A percentile compares a stretch with the other conserved stretches of the same genome.
These are phyloP conservation scores for Talaromyces sp. DNA, from an alignment of 2,329 filamentous ascomycete species.

Conservation along the genomic window DNA sequence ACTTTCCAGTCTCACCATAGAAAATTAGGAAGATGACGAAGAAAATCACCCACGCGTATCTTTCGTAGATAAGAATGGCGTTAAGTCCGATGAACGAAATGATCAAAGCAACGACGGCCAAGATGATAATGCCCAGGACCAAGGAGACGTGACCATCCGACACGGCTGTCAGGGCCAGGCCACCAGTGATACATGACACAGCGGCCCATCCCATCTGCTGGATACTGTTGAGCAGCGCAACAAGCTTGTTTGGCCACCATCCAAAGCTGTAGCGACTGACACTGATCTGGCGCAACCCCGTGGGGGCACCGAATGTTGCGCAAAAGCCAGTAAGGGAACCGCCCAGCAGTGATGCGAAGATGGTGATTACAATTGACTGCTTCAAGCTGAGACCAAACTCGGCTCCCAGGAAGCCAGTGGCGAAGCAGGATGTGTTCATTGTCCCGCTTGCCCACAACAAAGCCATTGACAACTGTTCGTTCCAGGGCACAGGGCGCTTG, in stretches of 20 bases:
- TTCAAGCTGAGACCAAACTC: constrained; percentile 44
- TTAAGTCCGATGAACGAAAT: constrained; percentile 24
- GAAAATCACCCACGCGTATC: constrained; percentile 27
- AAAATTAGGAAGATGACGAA: constrained; percentile 43
- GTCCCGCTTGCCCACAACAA: constrained; percentile 50
- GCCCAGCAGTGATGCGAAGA: constrained; percentile 45
- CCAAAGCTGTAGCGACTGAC: constrained; percentile 48
- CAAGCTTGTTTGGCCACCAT: constrained; percentile 48
- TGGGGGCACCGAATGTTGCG: constrained; percentile 47
- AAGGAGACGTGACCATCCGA: constrained; percentile 26
- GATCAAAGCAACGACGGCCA: constrained; percentile 21
- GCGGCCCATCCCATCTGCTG: constrained; percentile 25
- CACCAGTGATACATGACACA: constrained; percentile 28
- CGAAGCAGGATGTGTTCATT: constrained; percentile 49
- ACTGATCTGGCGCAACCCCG: constrained; percentile 48
- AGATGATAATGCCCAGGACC: constrained; percentile 22
- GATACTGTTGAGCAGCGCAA: constrained; percentile 40
- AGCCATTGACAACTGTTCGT: constrained; percentile 46
- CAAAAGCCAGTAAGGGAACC: constrained; percentile 42
- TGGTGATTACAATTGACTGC: constrained; percentile 41
- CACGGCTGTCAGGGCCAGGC: constrained; percentile 27
- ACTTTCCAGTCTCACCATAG: constrained; percentile 41
- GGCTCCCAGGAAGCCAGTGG: constrained; percentile 48
- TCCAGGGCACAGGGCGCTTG: constrained; percentile 25
- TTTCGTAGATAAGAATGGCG: constrained; percentile 24